These are phyloP conservation scores for Schoenoplectus tabernaemontani DNA, from an alignment of 202 grass and related monocot species.

Conservation along the genomic window DNA sequence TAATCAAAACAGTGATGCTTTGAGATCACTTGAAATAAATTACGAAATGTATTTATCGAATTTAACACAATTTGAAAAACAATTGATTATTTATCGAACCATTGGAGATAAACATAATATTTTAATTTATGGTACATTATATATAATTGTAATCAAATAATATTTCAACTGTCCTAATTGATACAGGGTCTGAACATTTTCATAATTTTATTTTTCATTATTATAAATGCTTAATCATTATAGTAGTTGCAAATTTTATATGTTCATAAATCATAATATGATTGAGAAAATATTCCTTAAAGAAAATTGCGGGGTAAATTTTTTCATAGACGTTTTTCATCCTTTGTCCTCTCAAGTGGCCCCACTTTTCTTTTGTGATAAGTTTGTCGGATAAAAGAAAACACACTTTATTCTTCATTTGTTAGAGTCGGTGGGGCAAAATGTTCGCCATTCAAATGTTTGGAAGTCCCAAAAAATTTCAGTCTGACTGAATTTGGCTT, in stretches of 20 bases:
- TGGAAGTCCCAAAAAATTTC: neutral
- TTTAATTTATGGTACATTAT: neutral
- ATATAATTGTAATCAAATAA: neutral
- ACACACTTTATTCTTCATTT: neutral
- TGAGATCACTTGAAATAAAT: neutral
- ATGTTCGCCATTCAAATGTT: neutral
- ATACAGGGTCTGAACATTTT: neutral
- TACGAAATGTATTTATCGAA: neutral
- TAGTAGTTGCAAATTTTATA: neutral
- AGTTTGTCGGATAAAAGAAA: neutral
- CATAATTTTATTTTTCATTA: neutral
- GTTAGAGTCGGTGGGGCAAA: neutral
- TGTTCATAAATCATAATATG: neutral
- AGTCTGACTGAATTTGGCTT: too few relatives aligned
- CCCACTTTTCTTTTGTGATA: neutral
- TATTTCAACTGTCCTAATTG: neutral
- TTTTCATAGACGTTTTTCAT: neutral
- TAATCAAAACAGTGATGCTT: neutral
- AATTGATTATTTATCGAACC: neutral
- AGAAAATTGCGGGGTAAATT: neutral
- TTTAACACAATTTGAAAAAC: neutral
- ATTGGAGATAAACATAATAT: neutral
- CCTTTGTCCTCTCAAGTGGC: neutral
- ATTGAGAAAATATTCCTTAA: neutral
- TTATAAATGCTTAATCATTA: neutral